A percentile compares a stretch with the other conserved stretches of the same genome.
phyloP scores from a whole-genome alignment of 2,329 filamentous ascomycete species.

The Arthrobotrys megalospora region DNA sequence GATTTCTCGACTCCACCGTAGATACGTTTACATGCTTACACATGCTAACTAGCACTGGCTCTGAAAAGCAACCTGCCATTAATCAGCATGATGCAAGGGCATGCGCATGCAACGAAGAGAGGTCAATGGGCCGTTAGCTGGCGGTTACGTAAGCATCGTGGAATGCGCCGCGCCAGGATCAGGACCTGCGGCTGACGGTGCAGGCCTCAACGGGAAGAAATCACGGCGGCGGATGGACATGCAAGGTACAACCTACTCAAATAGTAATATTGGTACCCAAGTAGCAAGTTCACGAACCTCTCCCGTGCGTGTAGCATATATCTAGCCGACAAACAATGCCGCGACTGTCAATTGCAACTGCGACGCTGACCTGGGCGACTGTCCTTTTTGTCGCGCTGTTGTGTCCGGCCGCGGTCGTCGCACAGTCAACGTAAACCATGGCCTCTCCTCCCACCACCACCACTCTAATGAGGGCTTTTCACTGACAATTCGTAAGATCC shows the following conservation, averaged over 20 bases:
- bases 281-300: no score
- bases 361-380: not conserved
- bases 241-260: no score
- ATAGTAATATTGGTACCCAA: no score
- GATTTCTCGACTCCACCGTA: no score
- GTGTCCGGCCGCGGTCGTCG: constrained; percentile 15
- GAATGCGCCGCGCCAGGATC: no score
- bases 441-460: not conserved
- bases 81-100: constrained; percentile 7
- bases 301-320: no score
- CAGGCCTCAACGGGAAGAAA: no score
- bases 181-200: no score
- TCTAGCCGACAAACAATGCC: not conserved
- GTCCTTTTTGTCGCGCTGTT: constrained; percentile 34
- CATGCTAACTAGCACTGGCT: not conserved
- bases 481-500: constrained; percentile 26
- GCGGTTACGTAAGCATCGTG: no score
- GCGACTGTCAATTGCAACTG: not conserved
- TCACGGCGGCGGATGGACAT: no score
- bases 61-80: not conserved
- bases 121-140: no score
- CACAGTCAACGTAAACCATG: constrained; percentile 47
- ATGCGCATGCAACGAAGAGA: not conserved
- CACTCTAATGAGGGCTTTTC: not conserved
- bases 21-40: not conserved